Conservation (phyloP, 148 eudicot genomes). For the Dysphania ambrosioides region DNA sequence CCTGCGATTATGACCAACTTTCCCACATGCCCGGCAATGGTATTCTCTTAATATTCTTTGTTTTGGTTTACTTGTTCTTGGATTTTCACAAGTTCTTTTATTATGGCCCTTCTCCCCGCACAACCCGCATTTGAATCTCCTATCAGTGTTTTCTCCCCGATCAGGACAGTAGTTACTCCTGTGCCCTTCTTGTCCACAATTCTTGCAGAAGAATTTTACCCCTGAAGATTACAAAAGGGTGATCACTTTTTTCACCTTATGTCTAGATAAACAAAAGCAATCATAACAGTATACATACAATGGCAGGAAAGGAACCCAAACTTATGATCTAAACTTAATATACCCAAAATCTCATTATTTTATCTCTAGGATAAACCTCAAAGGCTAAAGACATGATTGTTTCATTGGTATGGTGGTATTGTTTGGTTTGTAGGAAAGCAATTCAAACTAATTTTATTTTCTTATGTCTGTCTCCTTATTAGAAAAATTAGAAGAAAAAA, state of each 20-base stretch:
- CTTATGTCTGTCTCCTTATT: no score
- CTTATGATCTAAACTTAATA: not conserved
- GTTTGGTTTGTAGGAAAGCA: not conserved
- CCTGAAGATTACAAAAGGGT: conserved; percentile 38
- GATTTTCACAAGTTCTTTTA: conserved; percentile 57
- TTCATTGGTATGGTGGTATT: not conserved
- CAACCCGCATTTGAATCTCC: conserved; percentile 52
- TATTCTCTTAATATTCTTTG: conserved; percentile 28
- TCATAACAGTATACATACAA: not conserved
- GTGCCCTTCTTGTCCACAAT: conserved; percentile 90
- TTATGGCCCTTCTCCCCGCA: conserved; percentile 85
- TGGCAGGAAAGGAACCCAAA: not conserved
- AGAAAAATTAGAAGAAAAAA: no score
- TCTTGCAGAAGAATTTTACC: conserved; percentile 56
- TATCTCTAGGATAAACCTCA: no score
- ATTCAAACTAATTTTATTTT: not conserved
- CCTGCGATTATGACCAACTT: conserved; percentile 52
- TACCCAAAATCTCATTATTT: not conserved
- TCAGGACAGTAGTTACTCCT: conserved; percentile 75
- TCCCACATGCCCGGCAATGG: conserved; percentile 50
- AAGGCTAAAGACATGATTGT: not conserved
- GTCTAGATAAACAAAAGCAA: not conserved
- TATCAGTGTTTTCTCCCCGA: conserved; percentile 34
- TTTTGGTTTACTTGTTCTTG: conserved; percentile 25
- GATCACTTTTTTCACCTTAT: not conserved